phyloP scores from a whole-genome alignment of 2,329 filamentous ascomycete species.

The Sarocladium strictum region DNA sequence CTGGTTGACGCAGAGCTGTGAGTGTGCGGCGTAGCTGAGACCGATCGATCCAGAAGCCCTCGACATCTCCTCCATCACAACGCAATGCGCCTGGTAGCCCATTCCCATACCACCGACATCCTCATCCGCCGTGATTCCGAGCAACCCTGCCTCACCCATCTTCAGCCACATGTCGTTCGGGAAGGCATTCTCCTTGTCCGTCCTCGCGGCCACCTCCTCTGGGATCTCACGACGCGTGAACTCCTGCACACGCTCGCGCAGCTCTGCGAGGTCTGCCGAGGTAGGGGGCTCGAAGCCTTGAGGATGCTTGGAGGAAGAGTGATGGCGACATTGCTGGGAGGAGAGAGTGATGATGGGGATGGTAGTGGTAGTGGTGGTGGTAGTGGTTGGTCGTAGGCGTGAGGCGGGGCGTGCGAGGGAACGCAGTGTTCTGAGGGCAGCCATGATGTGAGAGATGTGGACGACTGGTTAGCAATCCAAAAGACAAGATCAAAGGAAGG shows the following conservation, averaged over 20 bases:
- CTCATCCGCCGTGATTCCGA: slow-evolving; percentile 91
- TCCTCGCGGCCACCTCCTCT: slow-evolving; percentile 71
- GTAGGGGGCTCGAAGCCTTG: slow-evolving; percentile 63
- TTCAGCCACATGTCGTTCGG: slow-evolving; percentile 90
- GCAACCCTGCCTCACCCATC: slow-evolving; percentile 82
- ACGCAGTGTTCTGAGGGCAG: slow-evolving; percentile 18
- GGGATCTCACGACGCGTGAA: slow-evolving; percentile 85
- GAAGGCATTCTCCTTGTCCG: slow-evolving; percentile 85
- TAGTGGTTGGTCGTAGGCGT: slow-evolving; percentile 1
- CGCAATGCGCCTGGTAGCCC: slow-evolving; percentile 94
- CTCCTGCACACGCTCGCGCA: slow-evolving; percentile 79
- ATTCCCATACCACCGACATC: slow-evolving; percentile 83
- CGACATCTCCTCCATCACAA: slow-evolving; percentile 92
- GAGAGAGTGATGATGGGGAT: slow-evolving; percentile 25
- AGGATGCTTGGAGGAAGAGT: slow-evolving; percentile 57
- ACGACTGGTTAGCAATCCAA: too few relatives aligned
- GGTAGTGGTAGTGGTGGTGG: background rate
- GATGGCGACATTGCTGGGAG: slow-evolving; percentile 31
- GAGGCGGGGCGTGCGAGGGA: slow-evolving; percentile 22
- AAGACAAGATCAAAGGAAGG: background rate
- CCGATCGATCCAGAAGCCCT: slow-evolving; percentile 79
- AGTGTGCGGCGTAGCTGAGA: slow-evolving; percentile 91
- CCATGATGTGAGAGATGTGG: too few relatives aligned
- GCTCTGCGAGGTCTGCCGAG: slow-evolving; percentile 67
- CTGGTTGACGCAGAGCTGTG: slow-evolving; percentile 94